These are phyloP conservation scores for Aspergillus tamarii DNA, from an alignment of 2,329 filamentous ascomycete genomes.

Conservation along the genomic window DNA sequence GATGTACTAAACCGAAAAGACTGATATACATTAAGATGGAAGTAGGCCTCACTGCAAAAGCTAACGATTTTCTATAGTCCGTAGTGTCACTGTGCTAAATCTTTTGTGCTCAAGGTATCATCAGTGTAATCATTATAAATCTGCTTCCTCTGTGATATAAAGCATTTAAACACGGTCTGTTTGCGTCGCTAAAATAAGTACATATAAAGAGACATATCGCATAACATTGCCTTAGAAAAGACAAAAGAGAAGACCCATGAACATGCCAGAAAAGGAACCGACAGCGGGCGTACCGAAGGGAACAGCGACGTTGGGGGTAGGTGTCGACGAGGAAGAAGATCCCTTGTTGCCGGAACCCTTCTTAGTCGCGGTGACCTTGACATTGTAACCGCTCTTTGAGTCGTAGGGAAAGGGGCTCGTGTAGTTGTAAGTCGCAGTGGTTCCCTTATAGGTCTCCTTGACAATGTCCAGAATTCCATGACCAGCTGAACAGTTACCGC, in stretches of 20 bases:
- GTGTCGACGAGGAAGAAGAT: slow-evolving; percentile 14
- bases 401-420: slow-evolving; percentile 39
- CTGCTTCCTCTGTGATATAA: not conserved
- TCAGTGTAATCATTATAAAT: not conserved
- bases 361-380: slow-evolving; percentile 33
- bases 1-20: not conserved
- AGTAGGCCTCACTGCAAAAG: not conserved
- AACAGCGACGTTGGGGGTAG: slow-evolving; percentile 17
- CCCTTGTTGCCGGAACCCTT: slow-evolving; percentile 13
- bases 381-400: slow-evolving; percentile 28
- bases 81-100: not conserved
- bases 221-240: slow-evolving; percentile 18
- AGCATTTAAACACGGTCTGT: not conserved
- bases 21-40: not conserved
- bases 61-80: not conserved
- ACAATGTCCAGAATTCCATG: slow-evolving; percentile 39
- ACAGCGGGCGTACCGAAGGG: slow-evolving; percentile 15
- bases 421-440: slow-evolving; percentile 38
- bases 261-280: slow-evolving; percentile 15
- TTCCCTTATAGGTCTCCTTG: slow-evolving; percentile 35
- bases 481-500: slow-evolving; percentile 37
- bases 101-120: not conserved
- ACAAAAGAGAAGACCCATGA: slow-evolving; percentile 20
- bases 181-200: not conserved
- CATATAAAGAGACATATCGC: not conserved